Base-by-base conservation (phyloP, 1,284 basidiomycete species). In the Papiliotrema laurentii region DNA sequence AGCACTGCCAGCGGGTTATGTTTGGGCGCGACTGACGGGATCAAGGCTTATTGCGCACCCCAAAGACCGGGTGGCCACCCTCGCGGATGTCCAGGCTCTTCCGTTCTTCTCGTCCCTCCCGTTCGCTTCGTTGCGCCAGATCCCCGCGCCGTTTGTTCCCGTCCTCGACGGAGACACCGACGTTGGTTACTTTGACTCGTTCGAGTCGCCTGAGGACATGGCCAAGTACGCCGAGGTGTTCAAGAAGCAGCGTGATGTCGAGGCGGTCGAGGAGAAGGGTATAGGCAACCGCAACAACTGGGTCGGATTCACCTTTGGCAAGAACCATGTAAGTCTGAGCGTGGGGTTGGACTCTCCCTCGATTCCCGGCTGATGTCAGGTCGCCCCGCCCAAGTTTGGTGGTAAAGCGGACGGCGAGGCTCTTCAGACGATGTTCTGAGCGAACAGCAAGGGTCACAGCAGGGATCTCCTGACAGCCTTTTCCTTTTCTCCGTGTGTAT, bases 161-260 rank as follows among this genome's bases (percentile, higher is more conserved):
- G 86, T 91, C 10, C 82, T 99, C 31, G 93, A 97, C 67, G 89
- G 85, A 19, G 96, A 98, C 62, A 81, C 89, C 52, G 96, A 97
- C 71, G 93, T 93, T 1, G 94, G 93, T 11, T 98, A 98, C 77
- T 99, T 97, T 78, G 96, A 99, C 72, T 92, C 97, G 71, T 98
- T 97, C 72, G 86, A 85, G 24, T 87, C 82, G 22, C 78, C 81
- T 7, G 90, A 93, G 59, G 96, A 99, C 71, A 97, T 98, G 92
- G 92, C 91, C 42, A 97, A 98, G 77, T 94, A 93, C 66, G 87
- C 89, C 30, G 96, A 99, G 74, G 96, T 99, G 6, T 85, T 89
- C 74, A 96, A 97, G 77, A 99, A 98, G 76, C 92, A 97, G 76
- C 79, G 78, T 63, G 92, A 96, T 69, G 93, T 99, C 36, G 94